Conservation (phyloP, 169 alveolate genomes). For the Plasmodium adleri region DNA sequence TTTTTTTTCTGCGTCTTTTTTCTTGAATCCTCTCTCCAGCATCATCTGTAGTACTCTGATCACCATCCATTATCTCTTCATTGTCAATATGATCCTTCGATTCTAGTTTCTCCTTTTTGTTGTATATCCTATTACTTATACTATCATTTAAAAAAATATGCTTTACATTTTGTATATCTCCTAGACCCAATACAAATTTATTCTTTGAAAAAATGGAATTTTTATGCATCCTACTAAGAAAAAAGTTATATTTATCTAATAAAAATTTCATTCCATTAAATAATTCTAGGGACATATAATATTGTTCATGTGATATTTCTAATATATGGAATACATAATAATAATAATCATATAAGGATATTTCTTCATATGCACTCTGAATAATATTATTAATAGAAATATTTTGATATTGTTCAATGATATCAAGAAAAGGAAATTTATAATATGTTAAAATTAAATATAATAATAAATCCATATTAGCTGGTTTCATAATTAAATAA, state of each 20-base stretch:
- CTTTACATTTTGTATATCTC: constrained; percentile 23
- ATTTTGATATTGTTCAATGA: constrained; percentile 60
- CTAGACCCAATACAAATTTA: constrained; percentile 65
- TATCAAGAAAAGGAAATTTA: constrained; percentile 35
- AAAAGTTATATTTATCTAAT: constrained; percentile 38
- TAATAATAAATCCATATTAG: constrained; percentile 45
- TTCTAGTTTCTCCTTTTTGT: neutral
- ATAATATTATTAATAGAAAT: constrained; percentile 32
- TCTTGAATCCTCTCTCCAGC: neutral
- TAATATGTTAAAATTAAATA: constrained; percentile 66
- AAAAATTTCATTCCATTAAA: constrained; percentile 49
- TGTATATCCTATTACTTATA: neutral
- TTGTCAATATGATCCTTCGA: neutral
- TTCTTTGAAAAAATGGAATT: constrained; percentile 59
- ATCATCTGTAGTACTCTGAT: constrained; percentile 3
- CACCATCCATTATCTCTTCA: neutral
- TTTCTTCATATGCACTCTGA: constrained; percentile 67
- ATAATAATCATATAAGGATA: constrained; percentile 52
- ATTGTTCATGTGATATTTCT: constrained; percentile 70
- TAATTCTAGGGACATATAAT: constrained; percentile 59
- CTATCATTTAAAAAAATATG: constrained; percentile 2
- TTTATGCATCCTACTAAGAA: constrained; percentile 54
- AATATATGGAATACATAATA: constrained; percentile 42
- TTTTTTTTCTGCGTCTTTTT: neutral
- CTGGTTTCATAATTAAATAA: constrained; percentile 59